Evolutionary conservation across 306 rosid genomes (phyloP).

Genomic region (Lithocarpus polystachyus): DNA sequence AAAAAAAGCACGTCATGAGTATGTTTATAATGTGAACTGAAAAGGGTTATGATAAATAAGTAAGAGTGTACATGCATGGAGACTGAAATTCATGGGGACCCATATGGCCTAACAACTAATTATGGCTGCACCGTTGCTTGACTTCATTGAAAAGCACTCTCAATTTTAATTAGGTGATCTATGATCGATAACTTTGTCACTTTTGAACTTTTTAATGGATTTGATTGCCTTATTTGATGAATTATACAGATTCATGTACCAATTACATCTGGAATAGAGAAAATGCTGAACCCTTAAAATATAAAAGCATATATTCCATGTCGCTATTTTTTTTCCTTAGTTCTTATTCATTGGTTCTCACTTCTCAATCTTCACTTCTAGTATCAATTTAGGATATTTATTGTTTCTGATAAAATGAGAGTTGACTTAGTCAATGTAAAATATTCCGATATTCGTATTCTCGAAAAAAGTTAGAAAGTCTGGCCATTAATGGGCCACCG

Average conservation of each 20-base stretch:
- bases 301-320: not conserved
- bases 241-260: constrained; percentile 45
- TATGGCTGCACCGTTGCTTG: constrained; percentile 15
- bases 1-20: not conserved
- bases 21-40: constrained; percentile 27
- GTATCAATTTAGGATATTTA: not conserved
- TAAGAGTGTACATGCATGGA: not conserved
- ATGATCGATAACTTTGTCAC: not conserved
- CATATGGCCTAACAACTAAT: constrained; percentile 26
- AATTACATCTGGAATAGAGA: constrained; percentile 13
- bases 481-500: not conserved
- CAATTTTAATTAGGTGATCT: not conserved
- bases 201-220: not conserved
- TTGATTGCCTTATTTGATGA: not conserved
- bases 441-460: not conserved
- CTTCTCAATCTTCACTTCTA: not conserved
- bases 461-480: too few species aligned
- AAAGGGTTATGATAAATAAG: not conserved
- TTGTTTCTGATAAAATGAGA: not conserved
- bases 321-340: not conserved
- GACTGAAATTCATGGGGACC: constrained; percentile 1
- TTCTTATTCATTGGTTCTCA: not conserved
- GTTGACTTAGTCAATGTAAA: not conserved
- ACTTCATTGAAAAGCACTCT: constrained; percentile 8
- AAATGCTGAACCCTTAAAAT: not conserved